Percentiles rank a stretch among this genome's conserved stretches.
phyloP scores from a whole-genome alignment of 208 protist species.

The Acanthamoeba rhysodes region DNA sequence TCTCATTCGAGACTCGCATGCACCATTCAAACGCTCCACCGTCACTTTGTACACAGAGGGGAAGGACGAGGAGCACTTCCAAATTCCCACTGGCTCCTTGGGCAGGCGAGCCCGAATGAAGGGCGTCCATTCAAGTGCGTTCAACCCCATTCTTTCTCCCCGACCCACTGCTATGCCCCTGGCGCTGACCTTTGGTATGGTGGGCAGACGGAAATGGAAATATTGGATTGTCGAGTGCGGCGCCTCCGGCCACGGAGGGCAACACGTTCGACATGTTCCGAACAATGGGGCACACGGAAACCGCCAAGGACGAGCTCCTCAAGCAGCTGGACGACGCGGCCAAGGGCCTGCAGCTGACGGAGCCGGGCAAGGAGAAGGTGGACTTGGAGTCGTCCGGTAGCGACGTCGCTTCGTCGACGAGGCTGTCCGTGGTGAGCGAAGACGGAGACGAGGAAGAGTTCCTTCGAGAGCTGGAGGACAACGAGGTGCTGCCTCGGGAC shows the following conservation, averaged over 20 bases:
- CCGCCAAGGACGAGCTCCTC: conserved; percentile 68
- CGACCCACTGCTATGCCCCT: too few species aligned
- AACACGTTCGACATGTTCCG: conserved; percentile 74
- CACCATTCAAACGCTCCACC: too few species aligned
- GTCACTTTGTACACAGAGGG: background rate
- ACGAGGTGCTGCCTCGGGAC: conserved; percentile 7
- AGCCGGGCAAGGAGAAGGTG: background rate
- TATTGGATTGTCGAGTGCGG: background rate
- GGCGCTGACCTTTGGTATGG: too few species aligned
- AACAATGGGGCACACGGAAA: background rate
- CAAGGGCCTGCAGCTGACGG: background rate
- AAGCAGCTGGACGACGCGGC: conserved; percentile 69
- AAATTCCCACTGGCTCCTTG: conserved; percentile 35
- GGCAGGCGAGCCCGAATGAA: background rate
- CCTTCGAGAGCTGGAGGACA: conserved; percentile 59
- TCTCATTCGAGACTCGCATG: too few species aligned
- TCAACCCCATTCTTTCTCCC: background rate
- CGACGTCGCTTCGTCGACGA: background rate
- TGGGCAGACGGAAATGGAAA: background rate
- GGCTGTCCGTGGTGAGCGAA: background rate
- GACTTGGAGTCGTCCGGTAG: conserved; percentile 42
- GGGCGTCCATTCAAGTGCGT: background rate
- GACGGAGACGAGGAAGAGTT: conserved; percentile 30
- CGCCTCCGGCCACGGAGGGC: background rate
- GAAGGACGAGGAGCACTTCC: conserved; percentile 17